Base-by-base conservation (phyloP, 2,329 filamentous ascomycete species). In the Sporothrix brasiliensis region DNA sequence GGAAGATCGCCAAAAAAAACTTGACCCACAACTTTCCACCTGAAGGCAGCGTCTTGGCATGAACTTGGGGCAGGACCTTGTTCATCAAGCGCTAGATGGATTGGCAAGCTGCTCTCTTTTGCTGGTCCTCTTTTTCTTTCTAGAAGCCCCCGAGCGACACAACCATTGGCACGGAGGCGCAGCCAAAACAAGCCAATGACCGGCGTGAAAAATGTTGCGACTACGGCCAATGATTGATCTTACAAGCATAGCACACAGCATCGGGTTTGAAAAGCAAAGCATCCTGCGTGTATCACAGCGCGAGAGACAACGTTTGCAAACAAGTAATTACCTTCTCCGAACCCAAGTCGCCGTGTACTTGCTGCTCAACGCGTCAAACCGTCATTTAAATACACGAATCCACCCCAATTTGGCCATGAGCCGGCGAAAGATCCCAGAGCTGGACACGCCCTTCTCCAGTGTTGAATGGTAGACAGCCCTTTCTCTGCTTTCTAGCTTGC, bases 361-460 rank as follows among this genome's bases (percentile, higher is more conserved):
- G 14, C 27, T 14, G 30, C 13, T 14, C 34, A 34, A 34, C 27
- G 53, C 53, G 13, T 56, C 24, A 34, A 30, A 56, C 16, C 7
- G 5, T 24, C n/a, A 11, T 39, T 21, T 14, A 34, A 21, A 16
- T 14, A 53, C 39, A 14, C 16, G 27, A 49, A 19, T 39, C 2
- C 34, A n/a, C 6, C 6, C 27, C n/a, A 21, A 21, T 50, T 10
- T 16, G 7, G 56, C 4, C 4, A 85, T 85, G 83, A 83, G 85
- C 58, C 83, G 84, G 58, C 89, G 86, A 72, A 89, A 85, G 76
- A 82, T 87, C 10, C 80, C 89, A 21, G 88, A 89, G 74, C 83
- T 91, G 30, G 88, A 91, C 63, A 87, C 87, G 2, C 89, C 89
- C 0, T 92, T 87, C 76, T 88, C 89, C 1, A 79, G 82, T 6